Evolutionary conservation across 331 rosid species (phyloP), one percentile per base, ranked within the genome.

Genomic region (Ulmus americana): DNA sequence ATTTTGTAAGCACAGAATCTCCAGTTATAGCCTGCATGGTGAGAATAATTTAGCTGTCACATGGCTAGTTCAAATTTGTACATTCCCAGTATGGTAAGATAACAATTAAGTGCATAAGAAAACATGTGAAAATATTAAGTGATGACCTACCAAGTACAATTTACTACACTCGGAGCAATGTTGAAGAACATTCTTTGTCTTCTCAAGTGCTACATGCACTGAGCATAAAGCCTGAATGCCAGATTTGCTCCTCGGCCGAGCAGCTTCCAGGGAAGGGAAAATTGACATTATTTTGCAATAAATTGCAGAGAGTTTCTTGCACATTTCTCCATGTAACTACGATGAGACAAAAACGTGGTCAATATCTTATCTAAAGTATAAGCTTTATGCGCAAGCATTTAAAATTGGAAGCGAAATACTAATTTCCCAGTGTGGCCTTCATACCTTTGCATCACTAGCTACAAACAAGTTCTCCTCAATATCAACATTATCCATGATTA

Each of bases 211-310:
- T 51, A 91, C 90, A 68, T 91, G 97, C 67, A 91, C 69, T 13
- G 97, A 84, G 77, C 97, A 88, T 64, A 91, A 84, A 59, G 96
- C 96, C 85, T 83, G 95, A 69, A 91, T 88, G 48, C 97, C 97
- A 38, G 97, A 83, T 79, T 86, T 91, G 80, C 97, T 91, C 82
- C 97, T 67, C 16, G 97, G 97, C 59, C 87, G 88, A 47, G 96
- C 88, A 20, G 87, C 96, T 82, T 91, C 97, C 77, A 91, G 71
- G 11, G 96, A 83, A 45, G 97, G 97, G 75, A 91, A 91, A 41
- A 91, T 58, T 15, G 85, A 81, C 78, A 78, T 70, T 61, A 91
- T 77, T 79, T 77, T 85, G 79, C 88, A 84, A 80, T 88, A 84
- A 73, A 84, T 78, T 53, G 81, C 72, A 75, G 97, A 82, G 49